These are phyloP conservation scores for Protomyces arabidopsidicola DNA, from an alignment of 1,139 yeast species.

Conservation along the genomic window DNA sequence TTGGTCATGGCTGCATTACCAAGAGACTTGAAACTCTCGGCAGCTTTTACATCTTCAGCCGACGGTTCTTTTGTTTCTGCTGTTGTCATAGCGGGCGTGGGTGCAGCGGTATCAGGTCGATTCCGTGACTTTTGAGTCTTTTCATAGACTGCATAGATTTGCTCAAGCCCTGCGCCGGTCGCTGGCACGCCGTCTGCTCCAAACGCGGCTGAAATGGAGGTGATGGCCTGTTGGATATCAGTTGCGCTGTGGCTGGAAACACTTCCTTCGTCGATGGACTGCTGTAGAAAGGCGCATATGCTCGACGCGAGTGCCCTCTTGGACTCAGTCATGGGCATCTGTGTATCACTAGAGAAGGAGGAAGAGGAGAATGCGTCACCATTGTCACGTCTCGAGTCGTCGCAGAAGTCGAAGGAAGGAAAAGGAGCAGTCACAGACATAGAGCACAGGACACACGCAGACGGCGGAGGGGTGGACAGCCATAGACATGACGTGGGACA, in stretches of 20 bases:
- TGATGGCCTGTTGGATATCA: conserved; percentile 89
- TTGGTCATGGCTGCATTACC: conserved; percentile 92
- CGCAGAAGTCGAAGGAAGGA: background rate
- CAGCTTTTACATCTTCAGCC: conserved; percentile 29
- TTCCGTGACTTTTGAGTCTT: conserved; percentile 34
- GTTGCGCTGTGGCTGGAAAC: conserved; percentile 77
- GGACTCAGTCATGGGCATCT: background rate
- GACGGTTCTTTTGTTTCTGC: conserved; percentile 26
- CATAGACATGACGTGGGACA: background rate
- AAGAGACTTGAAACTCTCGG: conserved; percentile 58
- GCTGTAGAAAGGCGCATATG: conserved; percentile 65
- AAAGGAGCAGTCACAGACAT: background rate
- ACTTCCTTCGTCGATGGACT: conserved; percentile 57
- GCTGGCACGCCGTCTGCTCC: background rate
- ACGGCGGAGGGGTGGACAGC: background rate
- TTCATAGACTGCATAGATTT: conserved; percentile 37
- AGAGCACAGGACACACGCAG: background rate
- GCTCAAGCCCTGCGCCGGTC: conserved; percentile 30
- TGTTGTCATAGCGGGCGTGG: conserved; percentile 5
- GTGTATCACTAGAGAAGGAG: background rate
- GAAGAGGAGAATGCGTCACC: background rate
- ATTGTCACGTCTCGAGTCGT: background rate
- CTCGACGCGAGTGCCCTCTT: conserved; percentile 22
- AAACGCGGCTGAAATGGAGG: conserved; percentile 40
- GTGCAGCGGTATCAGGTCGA: conserved; percentile 37